Conservation (phyloP, 176 grass and related monocot genomes). For the Aegilops longissima region DNA sequence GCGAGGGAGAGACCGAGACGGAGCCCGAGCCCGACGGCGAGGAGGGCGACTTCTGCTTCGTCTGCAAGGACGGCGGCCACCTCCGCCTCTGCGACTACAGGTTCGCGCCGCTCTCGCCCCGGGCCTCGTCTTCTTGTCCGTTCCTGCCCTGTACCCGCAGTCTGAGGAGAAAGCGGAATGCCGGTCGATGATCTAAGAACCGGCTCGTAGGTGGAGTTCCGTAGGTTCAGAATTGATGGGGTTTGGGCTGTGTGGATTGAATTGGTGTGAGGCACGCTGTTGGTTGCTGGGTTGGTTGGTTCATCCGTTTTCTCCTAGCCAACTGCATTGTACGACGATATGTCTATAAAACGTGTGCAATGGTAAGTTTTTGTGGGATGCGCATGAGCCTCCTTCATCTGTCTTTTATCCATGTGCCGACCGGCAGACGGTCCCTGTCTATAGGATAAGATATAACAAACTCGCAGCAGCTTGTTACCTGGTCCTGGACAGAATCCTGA, state of each 20-base stretch:
- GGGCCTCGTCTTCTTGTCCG: not conserved
- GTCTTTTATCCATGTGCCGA: not conserved
- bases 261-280: no score
- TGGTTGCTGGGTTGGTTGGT: not conserved
- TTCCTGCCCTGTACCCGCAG: no score
- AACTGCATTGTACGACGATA: not conserved
- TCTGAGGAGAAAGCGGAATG: not conserved
- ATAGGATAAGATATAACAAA: no score
- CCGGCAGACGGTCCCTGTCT: not conserved
- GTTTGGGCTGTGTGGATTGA: no score
- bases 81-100: slow-evolving; percentile 50
- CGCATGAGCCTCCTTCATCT: not conserved
- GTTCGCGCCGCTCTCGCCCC: not conserved
- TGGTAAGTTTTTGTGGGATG: not conserved
- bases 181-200: not conserved
- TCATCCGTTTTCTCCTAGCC: not conserved
- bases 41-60: slow-evolving; percentile 46
- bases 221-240: not conserved
- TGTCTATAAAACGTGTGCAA: not conserved
- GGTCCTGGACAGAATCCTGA: not conserved
- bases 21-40: slow-evolving; percentile 15
- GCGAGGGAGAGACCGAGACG: not conserved
- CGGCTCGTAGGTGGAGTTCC: not conserved
- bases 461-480: no score
- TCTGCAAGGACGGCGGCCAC: slow-evolving; percentile 51